phyloP scores from a whole-genome alignment of 148 eudicot species.

The Cornus florida region DNA sequence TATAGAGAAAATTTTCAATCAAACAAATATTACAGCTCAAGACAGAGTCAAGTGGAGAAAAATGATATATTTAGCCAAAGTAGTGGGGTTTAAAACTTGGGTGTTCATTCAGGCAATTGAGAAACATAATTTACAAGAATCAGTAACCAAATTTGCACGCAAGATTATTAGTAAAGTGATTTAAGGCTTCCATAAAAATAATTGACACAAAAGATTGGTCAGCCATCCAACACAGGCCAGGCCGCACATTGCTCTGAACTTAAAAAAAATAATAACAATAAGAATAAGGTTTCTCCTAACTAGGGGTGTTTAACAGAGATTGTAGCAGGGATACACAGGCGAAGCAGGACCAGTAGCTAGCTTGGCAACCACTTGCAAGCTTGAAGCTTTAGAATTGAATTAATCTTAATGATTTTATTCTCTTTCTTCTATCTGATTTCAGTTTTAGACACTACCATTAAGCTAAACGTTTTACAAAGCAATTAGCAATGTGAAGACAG shows the following conservation, averaged over 20 bases:
- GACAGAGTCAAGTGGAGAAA: neutral
- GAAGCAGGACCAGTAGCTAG: too few species aligned
- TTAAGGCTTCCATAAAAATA: neutral
- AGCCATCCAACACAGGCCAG: neutral
- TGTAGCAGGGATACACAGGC: too few species aligned
- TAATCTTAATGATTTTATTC: too few species aligned
- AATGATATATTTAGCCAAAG: neutral
- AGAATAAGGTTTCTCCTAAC: too few species aligned
- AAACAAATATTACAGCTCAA: neutral
- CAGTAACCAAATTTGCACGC: neutral
- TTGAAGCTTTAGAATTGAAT: too few species aligned
- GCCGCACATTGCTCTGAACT: neutral
- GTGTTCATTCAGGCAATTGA: neutral
- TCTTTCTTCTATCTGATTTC: too few species aligned
- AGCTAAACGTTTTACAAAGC: too few species aligned
- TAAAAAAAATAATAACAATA: too few species aligned
- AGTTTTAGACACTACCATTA: too few species aligned
- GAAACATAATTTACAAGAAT: neutral
- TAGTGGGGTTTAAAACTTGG: neutral
- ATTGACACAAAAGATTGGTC: neutral
- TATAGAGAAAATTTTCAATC: neutral
- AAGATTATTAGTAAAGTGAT: neutral
- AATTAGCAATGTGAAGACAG: too few species aligned
- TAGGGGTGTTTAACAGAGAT: too few species aligned
- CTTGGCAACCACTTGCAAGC: too few species aligned